Evolutionary conservation across 257 asterid species (phyloP).

Genomic region (Thymus mandschuricus): DNA sequence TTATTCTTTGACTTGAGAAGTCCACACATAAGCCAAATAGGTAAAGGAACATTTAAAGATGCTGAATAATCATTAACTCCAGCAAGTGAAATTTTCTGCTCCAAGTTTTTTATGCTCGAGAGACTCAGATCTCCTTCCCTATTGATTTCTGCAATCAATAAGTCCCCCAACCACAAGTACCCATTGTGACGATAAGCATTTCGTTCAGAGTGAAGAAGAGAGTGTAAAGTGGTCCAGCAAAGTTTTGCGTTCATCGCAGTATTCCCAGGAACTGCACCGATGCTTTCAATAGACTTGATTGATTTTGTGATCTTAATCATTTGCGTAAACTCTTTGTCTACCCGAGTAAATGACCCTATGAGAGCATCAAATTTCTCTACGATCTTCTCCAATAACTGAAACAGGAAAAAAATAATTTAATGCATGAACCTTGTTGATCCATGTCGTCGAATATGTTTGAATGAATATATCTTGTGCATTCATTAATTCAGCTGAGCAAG

Average conservation of each 20-base stretch:
- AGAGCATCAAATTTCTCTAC: constrained; percentile 82
- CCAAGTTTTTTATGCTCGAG: constrained; percentile 73
- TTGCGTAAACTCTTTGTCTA: constrained; percentile 82
- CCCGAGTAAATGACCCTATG: constrained; percentile 80
- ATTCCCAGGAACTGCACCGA: constrained; percentile 54
- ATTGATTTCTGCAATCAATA: constrained; percentile 84
- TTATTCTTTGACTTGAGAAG: constrained; percentile 82
- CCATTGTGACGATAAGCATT: constrained; percentile 86
- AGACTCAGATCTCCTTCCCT: constrained; percentile 69
- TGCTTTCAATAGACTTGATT: constrained; percentile 65
- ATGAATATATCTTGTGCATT: neutral
- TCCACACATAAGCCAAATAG: constrained; percentile 97
- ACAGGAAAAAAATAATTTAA: constrained; percentile 29
- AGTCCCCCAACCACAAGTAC: constrained; percentile 93
- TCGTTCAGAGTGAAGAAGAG: constrained; percentile 96
- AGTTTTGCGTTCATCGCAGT: constrained; percentile 65
- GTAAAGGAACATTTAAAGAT: constrained; percentile 73
- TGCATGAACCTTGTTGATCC: neutral
- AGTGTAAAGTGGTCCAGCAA: constrained; percentile 92
- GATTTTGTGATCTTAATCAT: constrained; percentile 77
- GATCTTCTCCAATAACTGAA: constrained; percentile 87
- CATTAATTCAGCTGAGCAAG: neutral
- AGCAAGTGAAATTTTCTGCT: constrained; percentile 72
- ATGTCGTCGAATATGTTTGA: neutral
- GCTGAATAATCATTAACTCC: constrained; percentile 86